A percentile compares a stretch with the other conserved stretches of the same genome.
phyloP scores from a whole-genome alignment of 2,329 filamentous ascomycete genomes.

The Verticillium tricorpus region DNA sequence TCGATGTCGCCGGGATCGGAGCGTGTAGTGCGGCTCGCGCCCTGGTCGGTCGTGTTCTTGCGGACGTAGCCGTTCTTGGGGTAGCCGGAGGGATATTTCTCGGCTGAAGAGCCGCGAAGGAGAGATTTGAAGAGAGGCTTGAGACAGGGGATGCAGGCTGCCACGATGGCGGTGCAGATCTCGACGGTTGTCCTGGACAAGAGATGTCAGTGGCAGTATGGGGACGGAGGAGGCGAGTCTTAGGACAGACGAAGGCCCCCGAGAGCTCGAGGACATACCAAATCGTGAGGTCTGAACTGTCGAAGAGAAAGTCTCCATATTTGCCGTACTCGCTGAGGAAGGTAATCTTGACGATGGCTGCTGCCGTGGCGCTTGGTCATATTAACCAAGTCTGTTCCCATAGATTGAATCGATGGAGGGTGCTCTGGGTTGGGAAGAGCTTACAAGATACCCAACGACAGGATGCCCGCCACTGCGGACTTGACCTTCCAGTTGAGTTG shows the following conservation, averaged over 20 bases:
- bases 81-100: neutral
- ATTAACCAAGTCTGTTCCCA: neutral
- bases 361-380: conserved; percentile 12
- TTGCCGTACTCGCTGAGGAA: conserved; percentile 18
- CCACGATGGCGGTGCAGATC: conserved; percentile 21
- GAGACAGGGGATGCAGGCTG: conserved; percentile 21
- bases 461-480: conserved; percentile 16
- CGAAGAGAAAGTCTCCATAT: conserved; percentile 21
- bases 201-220: neutral
- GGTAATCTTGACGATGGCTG: conserved; percentile 21
- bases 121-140: conserved; percentile 19
- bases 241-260: neutral
- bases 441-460: conserved; percentile 20
- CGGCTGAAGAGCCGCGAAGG: conserved; percentile 5
- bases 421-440: neutral
- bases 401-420: neutral
- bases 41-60: neutral
- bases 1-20: conserved; percentile 1
- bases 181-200: conserved; percentile 19
- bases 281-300: conserved; percentile 21
- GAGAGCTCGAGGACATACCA: conserved; percentile 12
- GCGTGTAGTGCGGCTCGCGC: neutral
- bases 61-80: conserved; percentile 5
- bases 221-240: too few species aligned
- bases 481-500: conserved; percentile 22